Evolutionary conservation across 192 early-diverging fungal species (phyloP), one percentile per base, ranked within the genome.

Genomic region (Cladochytrium replicatum): DNA sequence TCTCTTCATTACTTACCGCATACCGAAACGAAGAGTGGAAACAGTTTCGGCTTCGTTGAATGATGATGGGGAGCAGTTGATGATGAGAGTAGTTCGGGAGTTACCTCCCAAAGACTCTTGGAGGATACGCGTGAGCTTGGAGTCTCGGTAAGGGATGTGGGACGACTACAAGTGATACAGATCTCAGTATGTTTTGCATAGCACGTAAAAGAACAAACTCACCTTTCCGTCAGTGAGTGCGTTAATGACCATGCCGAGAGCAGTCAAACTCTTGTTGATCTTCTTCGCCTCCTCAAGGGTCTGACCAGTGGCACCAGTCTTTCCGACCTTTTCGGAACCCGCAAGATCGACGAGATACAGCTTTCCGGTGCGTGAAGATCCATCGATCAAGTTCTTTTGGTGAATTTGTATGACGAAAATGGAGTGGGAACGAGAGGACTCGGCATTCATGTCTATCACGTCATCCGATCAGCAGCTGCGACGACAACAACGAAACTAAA

Each of bases 81-180:
- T 96, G 52, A 99, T 95, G 11, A 99, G 70, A 8, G 97, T 99
- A 17, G 97, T 99, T 40, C 93, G 79, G 25, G 97, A 99, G 73
- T 99, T 99, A 63, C 97, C 97, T 69, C 97, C 97, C 40, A 99
- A 72, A 1, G 94, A 94, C 68, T 99, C 97, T 85, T 99, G 97
- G 51, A 99, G 66, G 51, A 99, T 99, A 69, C 97, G 85, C 6
- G 97, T 99, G 38, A 99, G 75, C 69, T 99, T 99, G 21, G 87
- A 91, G 68, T 99, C 97, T 63, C 94, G 83, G 75, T 99, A 99
- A 28, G 97, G 97, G 52, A 99, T 81, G 57, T 97, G 94, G 15
- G 86, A 85, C 4, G 93, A 96, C 79, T 88, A 64, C 2, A 49
- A 32, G 25, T 31, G 9, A 15, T 11, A 25, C 47, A 29, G 30